Conservation (phyloP, 108 stramenopile genomes). For the Cylindrotheca closterium region DNA sequence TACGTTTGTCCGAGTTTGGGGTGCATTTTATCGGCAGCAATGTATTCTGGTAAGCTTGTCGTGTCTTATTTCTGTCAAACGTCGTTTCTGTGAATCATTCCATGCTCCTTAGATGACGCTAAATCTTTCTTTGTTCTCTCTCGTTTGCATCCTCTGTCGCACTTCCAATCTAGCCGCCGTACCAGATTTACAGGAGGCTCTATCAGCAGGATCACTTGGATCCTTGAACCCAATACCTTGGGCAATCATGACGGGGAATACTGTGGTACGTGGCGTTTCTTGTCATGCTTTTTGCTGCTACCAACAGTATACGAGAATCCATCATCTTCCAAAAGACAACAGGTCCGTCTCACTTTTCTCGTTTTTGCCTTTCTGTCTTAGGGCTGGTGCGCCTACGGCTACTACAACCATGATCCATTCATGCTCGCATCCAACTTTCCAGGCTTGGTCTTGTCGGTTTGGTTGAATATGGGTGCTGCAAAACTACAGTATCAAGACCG, state of each 20-base stretch:
- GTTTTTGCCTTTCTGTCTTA: not conserved
- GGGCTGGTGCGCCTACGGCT: conserved; percentile 64
- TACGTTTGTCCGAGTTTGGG: conserved; percentile 68
- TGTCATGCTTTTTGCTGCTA: not conserved
- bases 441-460: conserved; percentile 66
- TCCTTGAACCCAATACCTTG: conserved; percentile 68
- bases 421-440: conserved; percentile 74
- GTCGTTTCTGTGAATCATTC: too few species aligned
- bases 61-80: too few species aligned
- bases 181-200: conserved; percentile 40
- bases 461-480: conserved; percentile 80
- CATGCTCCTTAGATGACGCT: too few species aligned
- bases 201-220: conserved; percentile 32
- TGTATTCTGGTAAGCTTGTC: conserved; percentile 44
- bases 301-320: not conserved
- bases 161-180: not conserved
- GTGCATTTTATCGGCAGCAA: conserved; percentile 48
- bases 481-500: conserved; percentile 68
- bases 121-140: too few species aligned
- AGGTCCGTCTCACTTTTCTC: not conserved
- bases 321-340: not conserved
- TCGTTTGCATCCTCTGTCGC: not conserved
- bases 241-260: conserved; percentile 83
- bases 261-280: conserved; percentile 24
- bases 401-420: conserved; percentile 61